A percentile compares a stretch with the other conserved stretches of the same genome.
Evolutionary conservation across 352 stramenopile species (phyloP).

Genomic region (Globisporangium canariense): DNA sequence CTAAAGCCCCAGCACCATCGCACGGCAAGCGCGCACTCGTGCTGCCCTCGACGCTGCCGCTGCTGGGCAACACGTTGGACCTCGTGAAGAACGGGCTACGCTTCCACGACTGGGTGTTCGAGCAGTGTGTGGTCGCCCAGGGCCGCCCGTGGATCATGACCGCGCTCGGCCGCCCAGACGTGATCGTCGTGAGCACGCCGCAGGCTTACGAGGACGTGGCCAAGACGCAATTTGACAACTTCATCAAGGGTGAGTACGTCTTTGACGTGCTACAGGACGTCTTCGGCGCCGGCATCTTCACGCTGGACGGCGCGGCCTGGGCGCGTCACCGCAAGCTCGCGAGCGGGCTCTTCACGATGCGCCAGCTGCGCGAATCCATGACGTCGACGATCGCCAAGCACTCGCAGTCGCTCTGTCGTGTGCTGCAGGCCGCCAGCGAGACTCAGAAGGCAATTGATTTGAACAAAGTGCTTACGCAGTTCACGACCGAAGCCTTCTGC

Average conservation of each 20-base stretch:
- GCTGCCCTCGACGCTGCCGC: constrained; percentile 20
- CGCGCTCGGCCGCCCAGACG: constrained; percentile 27
- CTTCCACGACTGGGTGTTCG: constrained; percentile 17
- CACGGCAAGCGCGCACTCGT: neutral
- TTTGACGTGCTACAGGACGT: constrained; percentile 33
- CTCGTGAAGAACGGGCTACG: constrained; percentile 3
- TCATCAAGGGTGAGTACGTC: constrained; percentile 47
- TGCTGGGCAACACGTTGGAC: constrained; percentile 32
- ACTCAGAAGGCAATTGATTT: constrained; percentile 9
- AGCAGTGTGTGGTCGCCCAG: neutral
- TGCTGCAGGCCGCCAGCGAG: constrained; percentile 1
- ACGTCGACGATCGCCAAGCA: constrained; percentile 8
- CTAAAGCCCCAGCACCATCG: neutral
- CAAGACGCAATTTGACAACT: constrained; percentile 65
- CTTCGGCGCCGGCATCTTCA: constrained; percentile 55
- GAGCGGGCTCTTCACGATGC: constrained; percentile 68
- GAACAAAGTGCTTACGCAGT: constrained; percentile 21
- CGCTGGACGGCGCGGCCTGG: constrained; percentile 37
- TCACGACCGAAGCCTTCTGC: constrained; percentile 35
- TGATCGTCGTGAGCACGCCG: constrained; percentile 30
- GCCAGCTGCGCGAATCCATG: constrained; percentile 16
- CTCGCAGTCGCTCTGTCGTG: neutral
- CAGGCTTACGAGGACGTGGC: constrained; percentile 36
- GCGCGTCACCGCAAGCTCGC: constrained; percentile 41
- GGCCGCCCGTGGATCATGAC: constrained; percentile 21